Percentiles rank a stretch among this genome's conserved stretches.
phyloP scores from a whole-genome alignment of 164 flowering plant species.

The Akebia trifoliata region DNA sequence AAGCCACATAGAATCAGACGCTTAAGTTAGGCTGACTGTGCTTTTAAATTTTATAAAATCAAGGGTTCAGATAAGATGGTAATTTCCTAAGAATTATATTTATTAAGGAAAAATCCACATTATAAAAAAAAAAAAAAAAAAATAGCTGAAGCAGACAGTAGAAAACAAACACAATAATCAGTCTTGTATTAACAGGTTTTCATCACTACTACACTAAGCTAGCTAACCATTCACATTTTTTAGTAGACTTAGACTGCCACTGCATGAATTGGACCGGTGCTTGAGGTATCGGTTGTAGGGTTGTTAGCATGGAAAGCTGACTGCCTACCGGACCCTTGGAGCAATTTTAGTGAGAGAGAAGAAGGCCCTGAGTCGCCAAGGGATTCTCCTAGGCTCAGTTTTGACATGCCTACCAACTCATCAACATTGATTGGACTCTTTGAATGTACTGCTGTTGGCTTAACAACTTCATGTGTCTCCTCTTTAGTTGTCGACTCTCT shows the following conservation, averaged over 20 bases:
- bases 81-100: no score
- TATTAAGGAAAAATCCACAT: no score
- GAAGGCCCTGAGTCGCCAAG: conserved; percentile 37
- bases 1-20: no score
- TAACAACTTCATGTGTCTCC: conserved; percentile 66
- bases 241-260: no score
- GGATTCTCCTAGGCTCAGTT: conserved; percentile 65
- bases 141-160: no score
- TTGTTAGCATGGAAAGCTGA: conserved; percentile 81
- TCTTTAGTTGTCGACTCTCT: conserved; percentile 34
- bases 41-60: no score
- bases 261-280: conserved; percentile 51
- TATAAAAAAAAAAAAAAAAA: no score
- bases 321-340: conserved; percentile 58
- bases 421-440: conserved; percentile 80
- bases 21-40: no score
- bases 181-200: no score
- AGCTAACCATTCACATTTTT: not conserved
- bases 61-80: no score
- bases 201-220: no score
- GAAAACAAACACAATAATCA: no score
- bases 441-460: conserved; percentile 73
- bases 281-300: conserved; percentile 36
- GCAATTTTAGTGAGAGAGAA: conserved; percentile 49
- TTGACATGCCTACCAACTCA: conserved; percentile 79